Evolutionary conservation across 1,284 basidiomycete genomes (phyloP), one percentile per base, ranked within the genome.

Genomic region (Tetrapyrgos nigripes): DNA sequence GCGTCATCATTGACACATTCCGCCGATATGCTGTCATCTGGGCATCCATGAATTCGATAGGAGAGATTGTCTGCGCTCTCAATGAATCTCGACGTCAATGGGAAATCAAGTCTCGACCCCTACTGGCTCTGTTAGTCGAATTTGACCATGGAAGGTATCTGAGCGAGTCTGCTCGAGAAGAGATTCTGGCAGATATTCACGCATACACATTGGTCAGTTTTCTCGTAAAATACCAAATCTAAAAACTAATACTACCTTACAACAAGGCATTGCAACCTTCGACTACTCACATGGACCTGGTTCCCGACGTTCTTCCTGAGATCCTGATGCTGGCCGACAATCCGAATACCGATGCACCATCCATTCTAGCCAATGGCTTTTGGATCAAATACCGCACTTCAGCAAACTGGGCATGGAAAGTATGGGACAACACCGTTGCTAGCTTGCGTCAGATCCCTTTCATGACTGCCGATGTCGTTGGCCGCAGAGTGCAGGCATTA

Each of bases 371-470:
- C 1, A 89, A 89, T 68, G 78, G 82, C 57, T 73, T 94, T 24
- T 92, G 90, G 90, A 88, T 90, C 72, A 89, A 91, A 67, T 93
- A 92, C 66, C 83, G 87, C 37, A 83, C 82, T 3, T 84, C 88
- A 0, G 68, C 75, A 10, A 82, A 90, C 62, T 93, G 91, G 91
- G 88, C 83, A 1, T 88, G 84, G 82, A 87, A 86, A 62, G 88
- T 89, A 9, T 92, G 92, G 89, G 89, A 93, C 64, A 91, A 90
- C 65, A 85, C 86, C 1, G 77, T 93, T 49, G 84, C 87, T 5
- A 87, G 85, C 57, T 74, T 93, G 44, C 85, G 84, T 44, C 87
- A 89, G 68, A 79, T 89, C 48, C 84, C 87, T 5, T 70, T 72
- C 46, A 82, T 88, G 76, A 80, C 80, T 11, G 63, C 74, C 8